Percentiles rank a stretch among this genome's conserved stretches.
phyloP scores from a whole-genome alignment of 768 basidiomycete genomes.

The Scleroderma bovista region DNA sequence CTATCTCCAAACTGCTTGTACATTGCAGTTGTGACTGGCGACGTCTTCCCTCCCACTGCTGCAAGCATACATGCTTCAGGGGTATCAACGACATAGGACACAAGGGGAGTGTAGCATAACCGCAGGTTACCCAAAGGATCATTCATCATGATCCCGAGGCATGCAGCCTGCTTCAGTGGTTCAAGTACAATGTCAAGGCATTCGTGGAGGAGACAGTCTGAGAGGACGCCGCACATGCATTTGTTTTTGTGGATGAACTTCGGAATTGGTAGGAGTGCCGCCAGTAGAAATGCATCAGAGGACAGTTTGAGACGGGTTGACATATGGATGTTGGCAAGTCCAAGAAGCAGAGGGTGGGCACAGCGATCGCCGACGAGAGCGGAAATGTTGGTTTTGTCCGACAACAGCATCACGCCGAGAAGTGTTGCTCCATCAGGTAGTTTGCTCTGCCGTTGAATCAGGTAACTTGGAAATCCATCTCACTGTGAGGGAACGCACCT shows the following conservation, averaged over 20 bases:
- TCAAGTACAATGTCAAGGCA: slow-evolving; percentile 25
- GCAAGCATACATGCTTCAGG: slow-evolving; percentile 27
- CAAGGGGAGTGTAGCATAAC: slow-evolving; percentile 25
- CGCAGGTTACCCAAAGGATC: slow-evolving; percentile 15
- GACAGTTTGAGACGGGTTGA: too few relatives aligned
- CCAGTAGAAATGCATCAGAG: slow-evolving; percentile 11
- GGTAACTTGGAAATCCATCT: too few relatives aligned
- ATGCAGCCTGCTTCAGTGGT: slow-evolving; percentile 28
- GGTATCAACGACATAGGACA: slow-evolving; percentile 28
- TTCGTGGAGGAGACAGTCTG: slow-evolving; percentile 21
- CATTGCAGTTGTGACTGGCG: slow-evolving; percentile 26
- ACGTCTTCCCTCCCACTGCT: slow-evolving; percentile 24
- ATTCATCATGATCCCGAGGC: slow-evolving; percentile 22
- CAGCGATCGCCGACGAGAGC: too few relatives aligned
- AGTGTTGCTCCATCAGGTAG: too few relatives aligned
- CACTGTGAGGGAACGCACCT: too few relatives aligned
- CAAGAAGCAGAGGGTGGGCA: too few relatives aligned
- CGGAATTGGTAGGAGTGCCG: slow-evolving; percentile 12
- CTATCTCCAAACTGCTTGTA: slow-evolving; percentile 23
- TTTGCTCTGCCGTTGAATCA: too few relatives aligned
- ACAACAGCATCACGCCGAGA: too few relatives aligned
- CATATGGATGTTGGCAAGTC: too few relatives aligned
- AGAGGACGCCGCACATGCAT: slow-evolving; percentile 15
- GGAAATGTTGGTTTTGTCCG: too few relatives aligned
- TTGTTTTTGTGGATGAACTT: slow-evolving; percentile 13